These are phyloP conservation scores for cucumber (Cucumis sativus) DNA, from an alignment of 306 rosid genomes.

Conservation along the genomic window DNA sequence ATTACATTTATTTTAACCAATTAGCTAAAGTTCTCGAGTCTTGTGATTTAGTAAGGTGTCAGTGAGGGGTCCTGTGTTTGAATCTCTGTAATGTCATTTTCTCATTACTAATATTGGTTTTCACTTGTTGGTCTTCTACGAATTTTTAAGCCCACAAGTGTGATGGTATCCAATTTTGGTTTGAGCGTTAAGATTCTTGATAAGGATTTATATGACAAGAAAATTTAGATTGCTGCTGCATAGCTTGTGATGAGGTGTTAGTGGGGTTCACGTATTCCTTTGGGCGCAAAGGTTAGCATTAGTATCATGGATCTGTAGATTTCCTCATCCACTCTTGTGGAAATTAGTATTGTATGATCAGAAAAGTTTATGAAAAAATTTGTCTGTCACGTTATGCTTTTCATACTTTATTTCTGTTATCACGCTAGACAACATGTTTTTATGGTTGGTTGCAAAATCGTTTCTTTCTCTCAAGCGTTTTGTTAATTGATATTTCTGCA, in stretches of 20 bases:
- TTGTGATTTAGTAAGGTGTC: too few relatives aligned
- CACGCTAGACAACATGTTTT: background rate
- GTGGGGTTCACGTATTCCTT: background rate
- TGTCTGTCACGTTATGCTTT: background rate
- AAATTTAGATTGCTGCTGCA: background rate
- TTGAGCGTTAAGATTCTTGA: background rate
- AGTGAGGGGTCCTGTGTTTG: too few relatives aligned
- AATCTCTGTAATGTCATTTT: too few relatives aligned
- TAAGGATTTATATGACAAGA: background rate
- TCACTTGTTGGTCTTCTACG: too few relatives aligned
- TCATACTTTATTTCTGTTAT: background rate
- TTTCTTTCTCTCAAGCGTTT: background rate
- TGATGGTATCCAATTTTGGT: background rate
- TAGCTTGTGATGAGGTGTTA: background rate
- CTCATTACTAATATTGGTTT: too few relatives aligned
- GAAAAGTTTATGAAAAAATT: background rate
- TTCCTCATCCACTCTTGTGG: background rate
- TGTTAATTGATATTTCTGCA: slow-evolving; percentile 12
- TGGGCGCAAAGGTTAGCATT: background rate
- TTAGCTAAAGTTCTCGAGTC: too few relatives aligned
- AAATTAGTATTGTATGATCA: background rate
- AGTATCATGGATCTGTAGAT: background rate
- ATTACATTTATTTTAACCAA: too few relatives aligned
- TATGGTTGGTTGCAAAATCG: background rate
- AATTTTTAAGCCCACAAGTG: too few relatives aligned